Evolutionary conservation across 306 rosid species (phyloP).

Genomic region (Mucuna pruriens): DNA sequence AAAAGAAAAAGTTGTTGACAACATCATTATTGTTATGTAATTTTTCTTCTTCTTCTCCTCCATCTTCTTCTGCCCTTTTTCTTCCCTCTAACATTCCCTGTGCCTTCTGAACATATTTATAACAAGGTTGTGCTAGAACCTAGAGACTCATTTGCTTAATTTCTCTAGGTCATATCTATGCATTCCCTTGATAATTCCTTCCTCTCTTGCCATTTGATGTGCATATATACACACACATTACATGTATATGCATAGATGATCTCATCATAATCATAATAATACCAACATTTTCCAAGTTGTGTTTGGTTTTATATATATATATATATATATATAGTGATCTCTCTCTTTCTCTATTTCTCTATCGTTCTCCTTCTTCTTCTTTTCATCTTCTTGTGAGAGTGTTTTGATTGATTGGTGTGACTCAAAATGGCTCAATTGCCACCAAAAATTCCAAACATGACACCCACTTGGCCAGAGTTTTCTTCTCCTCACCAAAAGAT

Average conservation of each 20-base stretch:
- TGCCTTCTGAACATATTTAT: slow-evolving; percentile 9
- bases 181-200: neutral
- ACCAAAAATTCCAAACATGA: slow-evolving; percentile 82
- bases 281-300: neutral
- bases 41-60: neutral
- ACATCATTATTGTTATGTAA: neutral
- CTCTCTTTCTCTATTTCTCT: neutral
- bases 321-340: neutral
- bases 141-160: slow-evolving; percentile 22
- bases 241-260: neutral
- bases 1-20: neutral
- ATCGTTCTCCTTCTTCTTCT: neutral
- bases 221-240: neutral
- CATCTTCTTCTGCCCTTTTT: neutral
- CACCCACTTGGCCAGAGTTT: slow-evolving; percentile 68
- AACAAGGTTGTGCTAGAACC: neutral
- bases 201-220: neutral
- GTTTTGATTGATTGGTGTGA: neutral
- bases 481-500: slow-evolving; percentile 52
- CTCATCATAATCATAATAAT: neutral
- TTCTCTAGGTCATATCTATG: neutral
- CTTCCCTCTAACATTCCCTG: slow-evolving; percentile 42
- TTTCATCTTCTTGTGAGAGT: neutral
- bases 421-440: slow-evolving; percentile 86
- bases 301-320: neutral